Percentiles rank a stretch among this genome's conserved stretches.
Evolutionary conservation across 1,139 yeast species (phyloP).

Genomic region (Magnusiomyces ingens): DNA sequence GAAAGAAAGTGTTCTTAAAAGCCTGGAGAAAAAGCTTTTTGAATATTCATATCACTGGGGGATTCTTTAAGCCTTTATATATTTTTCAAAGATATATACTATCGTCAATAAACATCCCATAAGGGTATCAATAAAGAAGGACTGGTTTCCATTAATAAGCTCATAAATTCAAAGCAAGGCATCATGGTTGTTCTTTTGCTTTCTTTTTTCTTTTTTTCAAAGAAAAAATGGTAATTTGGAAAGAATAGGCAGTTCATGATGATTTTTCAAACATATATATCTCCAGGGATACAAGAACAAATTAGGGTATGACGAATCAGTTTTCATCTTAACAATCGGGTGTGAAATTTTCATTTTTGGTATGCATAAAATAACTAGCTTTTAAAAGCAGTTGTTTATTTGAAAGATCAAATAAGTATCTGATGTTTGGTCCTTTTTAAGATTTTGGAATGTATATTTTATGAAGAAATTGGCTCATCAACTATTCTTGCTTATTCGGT

Average conservation of each 20-base stretch:
- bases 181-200: no score
- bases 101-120: no score
- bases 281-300: neutral
- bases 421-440: neutral
- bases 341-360: neutral
- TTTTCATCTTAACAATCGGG: neutral
- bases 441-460: neutral
- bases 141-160: no score
- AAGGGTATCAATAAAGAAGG: no score
- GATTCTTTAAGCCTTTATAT: no score
- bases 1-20: neutral
- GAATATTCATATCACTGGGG: neutral
- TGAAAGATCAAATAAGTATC: neutral
- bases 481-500: neutral
- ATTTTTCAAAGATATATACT: no score
- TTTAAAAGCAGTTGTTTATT: neutral
- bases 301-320: neutral
- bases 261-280: no score
- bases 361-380: neutral
- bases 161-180: no score
- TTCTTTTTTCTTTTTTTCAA: no score
- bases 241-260: no score
- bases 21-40: neutral
- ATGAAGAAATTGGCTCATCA: neutral
- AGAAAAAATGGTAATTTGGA: no score